Base-by-base conservation (phyloP, 768 basidiomycete species). In the Nidularia sp. region DNA sequence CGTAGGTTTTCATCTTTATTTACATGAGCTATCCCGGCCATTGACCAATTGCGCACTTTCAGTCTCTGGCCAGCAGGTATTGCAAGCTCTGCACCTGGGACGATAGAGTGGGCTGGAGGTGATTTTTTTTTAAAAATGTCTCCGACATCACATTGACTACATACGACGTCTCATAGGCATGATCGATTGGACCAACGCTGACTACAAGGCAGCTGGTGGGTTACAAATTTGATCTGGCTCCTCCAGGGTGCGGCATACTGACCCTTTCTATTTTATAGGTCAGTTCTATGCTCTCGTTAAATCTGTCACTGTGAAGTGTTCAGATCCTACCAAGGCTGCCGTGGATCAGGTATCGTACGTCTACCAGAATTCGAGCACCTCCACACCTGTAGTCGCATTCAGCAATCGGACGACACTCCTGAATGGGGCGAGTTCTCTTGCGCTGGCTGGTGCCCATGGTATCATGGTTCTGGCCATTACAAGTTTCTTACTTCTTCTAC, bases 101-200 rank as follows among this genome's bases (percentile, higher is more conserved):
- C 88, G 6, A 69, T 95, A 34, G 59, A 79, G 51, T 95, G 92
- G 91, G 77, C 84, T 12, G 89, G 88, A 55, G 91, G 84, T 69
- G 47, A 18, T 18, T 18, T 18, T 18, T 18, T 18, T 18, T 18
- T 18, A 18, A 18, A 18, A 18, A 18, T 18, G 18, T 18, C 18
- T 18, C 18, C 18, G 18, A 18, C 18, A 18, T 18, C 18, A 18
- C 18, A 18, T 18, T 18, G 18, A 18, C 18, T 18, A 48, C 32
- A 6, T 34, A 10, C 33, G 13, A 12, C 22, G 22, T 48, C 33
- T 13, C 43, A 6, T 35, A 72, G 75, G 85, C 42, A 76, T 89
- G 81, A 90, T 92, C 69, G 71, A 91, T 72, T 94, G 87, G 86
- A 60, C 72, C 15, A 83, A 93, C 64, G 81, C 88, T 33, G 91